Evolutionary conservation across 2,329 filamentous ascomycete genomes (phyloP).

Genomic region (Aspergillus quadrilineatus): DNA sequence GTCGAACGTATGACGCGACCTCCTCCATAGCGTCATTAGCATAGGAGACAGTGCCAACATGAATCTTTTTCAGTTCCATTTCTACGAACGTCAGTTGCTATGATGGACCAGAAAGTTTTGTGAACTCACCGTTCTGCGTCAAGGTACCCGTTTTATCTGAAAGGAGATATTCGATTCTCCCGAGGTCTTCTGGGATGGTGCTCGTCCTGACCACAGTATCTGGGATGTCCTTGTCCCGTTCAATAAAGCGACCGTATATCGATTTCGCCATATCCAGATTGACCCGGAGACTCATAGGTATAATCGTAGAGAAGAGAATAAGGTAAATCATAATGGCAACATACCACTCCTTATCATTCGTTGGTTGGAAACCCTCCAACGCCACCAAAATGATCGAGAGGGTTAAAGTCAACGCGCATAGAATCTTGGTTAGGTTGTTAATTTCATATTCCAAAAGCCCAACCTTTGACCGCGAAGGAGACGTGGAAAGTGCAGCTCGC

Average conservation of each 20-base stretch:
- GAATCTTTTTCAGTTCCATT: slow-evolving; percentile 98
- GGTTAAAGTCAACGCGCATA: slow-evolving; percentile 82
- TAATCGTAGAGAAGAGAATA: slow-evolving; percentile 98
- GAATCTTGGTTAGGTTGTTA: slow-evolving; percentile 93
- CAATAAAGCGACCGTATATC: slow-evolving; percentile 93
- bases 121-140: slow-evolving; percentile 72
- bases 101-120: slow-evolving; percentile 7
- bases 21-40: slow-evolving; percentile 99
- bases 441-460: slow-evolving; percentile 94
- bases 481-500: slow-evolving; percentile 87
- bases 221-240: slow-evolving; percentile 83
- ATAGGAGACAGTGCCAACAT: slow-evolving; percentile 96
- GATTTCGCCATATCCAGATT: slow-evolving; percentile 97
- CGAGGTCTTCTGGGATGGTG: slow-evolving; percentile 94
- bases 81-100: slow-evolving; percentile 51
- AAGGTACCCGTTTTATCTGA: slow-evolving; percentile 98
- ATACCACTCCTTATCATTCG: slow-evolving; percentile 69
- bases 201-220: slow-evolving; percentile 93
- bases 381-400: slow-evolving; percentile 87
- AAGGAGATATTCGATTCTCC: slow-evolving; percentile 90
- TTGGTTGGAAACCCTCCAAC: slow-evolving; percentile 71
- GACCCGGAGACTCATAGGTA: slow-evolving; percentile 92
- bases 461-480: slow-evolving; percentile 87
- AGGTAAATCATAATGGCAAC: slow-evolving; percentile 97
- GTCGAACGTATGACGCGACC: slow-evolving; percentile 78